These are phyloP conservation scores for Ceratobasidium sp. DNA, from an alignment of 1,284 basidiomycete genomes.

Conservation along the genomic window DNA sequence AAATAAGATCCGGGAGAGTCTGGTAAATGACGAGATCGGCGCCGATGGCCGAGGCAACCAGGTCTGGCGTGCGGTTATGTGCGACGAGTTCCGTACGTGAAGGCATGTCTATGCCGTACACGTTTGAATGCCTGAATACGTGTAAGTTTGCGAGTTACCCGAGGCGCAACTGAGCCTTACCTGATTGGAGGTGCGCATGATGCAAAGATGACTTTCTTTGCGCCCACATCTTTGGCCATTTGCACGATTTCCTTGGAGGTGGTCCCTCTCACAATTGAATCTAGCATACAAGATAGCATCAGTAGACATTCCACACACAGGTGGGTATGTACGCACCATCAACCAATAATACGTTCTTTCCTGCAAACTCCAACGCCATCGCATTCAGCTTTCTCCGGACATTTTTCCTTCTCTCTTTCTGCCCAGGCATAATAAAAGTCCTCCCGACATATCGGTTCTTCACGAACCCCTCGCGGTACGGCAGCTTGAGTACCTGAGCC, in stretches of 20 bases:
- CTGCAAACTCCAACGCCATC: constrained; percentile 97
- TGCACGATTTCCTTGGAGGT: constrained; percentile 99
- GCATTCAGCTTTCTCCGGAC: constrained; percentile 97
- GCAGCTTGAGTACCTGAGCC: constrained; percentile 89
- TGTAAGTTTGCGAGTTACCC: not conserved
- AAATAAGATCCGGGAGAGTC: constrained; percentile 88
- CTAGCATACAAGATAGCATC: constrained; percentile 57
- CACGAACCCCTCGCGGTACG: constrained; percentile 98
- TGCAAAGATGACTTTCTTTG: constrained; percentile 96
- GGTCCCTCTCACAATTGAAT: constrained; percentile 98
- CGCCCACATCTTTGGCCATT: constrained; percentile 99
- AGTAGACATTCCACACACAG: not conserved
- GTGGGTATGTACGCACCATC: constrained; percentile 71
- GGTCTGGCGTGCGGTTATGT: constrained; percentile 77
- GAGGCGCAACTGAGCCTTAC: constrained; percentile 54
- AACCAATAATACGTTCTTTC: constrained; percentile 94
- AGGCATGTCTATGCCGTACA: constrained; percentile 99
- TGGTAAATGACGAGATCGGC: constrained; percentile 99
- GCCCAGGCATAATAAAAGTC: constrained; percentile 99
- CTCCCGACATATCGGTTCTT: constrained; percentile 99
- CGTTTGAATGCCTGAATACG: constrained; percentile 80
- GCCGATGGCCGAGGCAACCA: constrained; percentile 87
- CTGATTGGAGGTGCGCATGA: constrained; percentile 97
- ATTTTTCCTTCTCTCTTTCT: constrained; percentile 94
- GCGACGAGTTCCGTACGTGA: constrained; percentile 94